Base-by-base conservation (phyloP, 768 basidiomycete species). In the Rhizopogon salebrosus region DNA sequence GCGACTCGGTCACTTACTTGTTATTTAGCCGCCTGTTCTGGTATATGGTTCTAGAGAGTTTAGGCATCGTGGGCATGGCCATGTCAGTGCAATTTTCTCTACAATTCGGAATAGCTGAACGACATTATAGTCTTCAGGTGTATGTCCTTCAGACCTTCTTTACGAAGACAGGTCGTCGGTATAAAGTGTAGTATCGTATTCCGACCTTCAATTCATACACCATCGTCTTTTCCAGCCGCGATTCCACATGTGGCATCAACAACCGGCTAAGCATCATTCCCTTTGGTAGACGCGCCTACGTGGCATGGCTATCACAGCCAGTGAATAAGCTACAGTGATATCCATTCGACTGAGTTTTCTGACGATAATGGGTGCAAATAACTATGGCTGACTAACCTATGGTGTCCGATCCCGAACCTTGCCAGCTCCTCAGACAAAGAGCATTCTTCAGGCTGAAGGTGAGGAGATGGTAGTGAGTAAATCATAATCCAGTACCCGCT, bases 91-190 rank as follows among this genome's bases (percentile, higher is more conserved):
- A 37, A 27, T 54, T 36, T 48, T 43, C 8, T 18, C 8, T 26
- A 13, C 51, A 48, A 35, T 53, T 43, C n/a, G 16, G 23, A 51
- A 40, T 10, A 37, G 23, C 42, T 57, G n/a, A 38, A 52, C 27
- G 27, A 48, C 48, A 6, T 23, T 51, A 16, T 62, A 95, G 93
- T 4, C 69, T 89, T 54, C 94, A 98, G 72, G 89, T 95, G 11
- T 95, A 93, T 66, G 75, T 95, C 41, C 80, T 98, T 22, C 92
- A 95, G 70, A 95, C 92, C 18, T 98, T 95, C 84, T 98, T 98
- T 73, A 93, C 90, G n/a, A 83, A 87, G 68, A 93, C 92, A 7
- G 92, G 91, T 34, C 81, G 91, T 68, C 78, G 84, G 63, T 93
- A 92, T 76, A 92, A 91, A 75, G 90, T 92, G 63, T 92, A 83